Evolutionary conservation across 2,329 filamentous ascomycete genomes (phyloP).

Genomic region (Colletotrichum destructivum): DNA sequence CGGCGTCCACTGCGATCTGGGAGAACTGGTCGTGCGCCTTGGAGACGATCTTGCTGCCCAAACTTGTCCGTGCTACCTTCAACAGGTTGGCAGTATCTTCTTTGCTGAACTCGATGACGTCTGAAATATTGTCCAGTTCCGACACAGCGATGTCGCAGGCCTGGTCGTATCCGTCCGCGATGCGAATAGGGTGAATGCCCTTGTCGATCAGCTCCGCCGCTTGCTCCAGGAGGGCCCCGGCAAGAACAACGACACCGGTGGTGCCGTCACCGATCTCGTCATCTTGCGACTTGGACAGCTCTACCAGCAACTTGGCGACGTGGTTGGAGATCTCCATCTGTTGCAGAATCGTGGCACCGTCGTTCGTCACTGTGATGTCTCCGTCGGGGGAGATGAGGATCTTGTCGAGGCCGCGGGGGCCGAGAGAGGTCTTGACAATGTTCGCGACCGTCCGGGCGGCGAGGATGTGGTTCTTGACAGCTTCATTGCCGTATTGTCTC

Average conservation of each 20-base stretch:
- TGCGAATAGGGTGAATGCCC: conserved; percentile 98
- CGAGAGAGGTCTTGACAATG: conserved; percentile 97
- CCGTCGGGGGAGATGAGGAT: conserved; percentile 98
- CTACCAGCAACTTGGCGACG: conserved; percentile 95
- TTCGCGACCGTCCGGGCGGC: conserved; percentile 96
- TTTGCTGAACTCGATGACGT: conserved; percentile 87
- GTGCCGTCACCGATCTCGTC: conserved; percentile 99
- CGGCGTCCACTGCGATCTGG: conserved; percentile 96
- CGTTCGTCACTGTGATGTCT: conserved; percentile 99
- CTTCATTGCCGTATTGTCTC: conserved; percentile 95
- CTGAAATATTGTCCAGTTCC: conserved; percentile 93
- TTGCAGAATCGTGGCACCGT: conserved; percentile 95
- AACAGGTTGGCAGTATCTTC: conserved; percentile 88
- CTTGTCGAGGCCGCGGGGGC: conserved; percentile 96
- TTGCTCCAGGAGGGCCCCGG: conserved; percentile 94
- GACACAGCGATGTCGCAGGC: conserved; percentile 96
- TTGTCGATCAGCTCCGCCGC: conserved; percentile 99
- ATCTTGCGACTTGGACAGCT: conserved; percentile 98
- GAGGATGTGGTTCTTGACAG: conserved; percentile 98
- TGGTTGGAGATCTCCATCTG: conserved; percentile 99
- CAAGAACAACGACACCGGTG: conserved; percentile 96
- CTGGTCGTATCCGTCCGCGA: conserved; percentile 97
- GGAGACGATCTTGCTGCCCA: conserved; percentile 99
- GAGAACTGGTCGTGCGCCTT: conserved; percentile 99
- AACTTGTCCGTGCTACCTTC: conserved; percentile 94